Evolutionary conservation across 306 rosid genomes (phyloP), one percentile per base, ranked within the genome.

Genomic region (Betula pendula): DNA sequence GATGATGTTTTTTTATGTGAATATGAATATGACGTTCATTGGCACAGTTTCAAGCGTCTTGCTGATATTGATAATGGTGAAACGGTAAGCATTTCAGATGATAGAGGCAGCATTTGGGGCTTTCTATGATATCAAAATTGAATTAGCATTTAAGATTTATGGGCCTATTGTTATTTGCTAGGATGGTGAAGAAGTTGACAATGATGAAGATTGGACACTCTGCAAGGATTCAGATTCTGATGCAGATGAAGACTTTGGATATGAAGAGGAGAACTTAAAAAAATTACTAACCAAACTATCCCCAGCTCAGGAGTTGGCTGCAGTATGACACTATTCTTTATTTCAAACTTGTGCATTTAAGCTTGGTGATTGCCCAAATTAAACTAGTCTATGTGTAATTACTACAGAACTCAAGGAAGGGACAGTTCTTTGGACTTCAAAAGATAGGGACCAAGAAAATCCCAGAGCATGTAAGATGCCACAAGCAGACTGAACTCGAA

Each of bases 11-110:
- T 90, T 82, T 70, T 90, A 40, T 92, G 98, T 11, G 97, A 95
- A 84, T 95, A 95, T 76, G 96, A 95, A 70, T 95, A 95, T 77
- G 97, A 92, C 80, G 79, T 92, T 74, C 92, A 77, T 63, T 95
- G 97, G 96, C 95, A 92, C 82, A 89, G 89, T 82, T 95, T 90
- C 87, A 92, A 92, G 82, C 93, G 96, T 68, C 84, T 92, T 70
- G 92, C 93, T 79, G 96, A 92, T 20, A 82, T 95, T 81, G 91
- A 89, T 75, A 79, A 81, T 40, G 89, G 72, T 58, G 80, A 79
- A 78, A 87, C 82, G 90, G 98, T 93, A 82, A 80, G 80, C 47
- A 40, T 66, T 33, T 65, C 63, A 63, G 35, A 72, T 67, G 70
- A 72, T 66, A 22, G 45, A 74, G 73, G 19, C 42, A 71, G 52